A percentile compares a stretch with the other conserved stretches of the same genome.
Conservation (phyloP, 305 asterid genomes). For the Fraxinus greggii region DNA sequence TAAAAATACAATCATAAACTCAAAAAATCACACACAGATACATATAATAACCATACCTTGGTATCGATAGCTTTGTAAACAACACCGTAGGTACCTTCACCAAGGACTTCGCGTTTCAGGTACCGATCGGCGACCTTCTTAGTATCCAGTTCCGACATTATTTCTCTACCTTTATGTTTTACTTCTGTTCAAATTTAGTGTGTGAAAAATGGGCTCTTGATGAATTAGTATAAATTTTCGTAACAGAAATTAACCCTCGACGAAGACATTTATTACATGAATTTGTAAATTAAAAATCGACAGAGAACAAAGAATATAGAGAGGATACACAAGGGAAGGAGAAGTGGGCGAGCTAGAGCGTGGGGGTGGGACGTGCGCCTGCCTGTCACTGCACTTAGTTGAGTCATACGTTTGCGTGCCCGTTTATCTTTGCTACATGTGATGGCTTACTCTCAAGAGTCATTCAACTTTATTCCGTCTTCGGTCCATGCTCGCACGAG, state of each 20-base stretch:
- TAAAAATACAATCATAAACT: not conserved
- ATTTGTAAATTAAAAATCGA: not conserved
- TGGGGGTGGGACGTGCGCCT: not conserved
- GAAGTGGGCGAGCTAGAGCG: not conserved
- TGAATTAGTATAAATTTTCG: not conserved
- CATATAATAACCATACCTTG: constrained; percentile 40
- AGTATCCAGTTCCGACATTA: constrained; percentile 51
- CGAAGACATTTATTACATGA: not conserved
- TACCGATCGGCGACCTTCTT: constrained; percentile 89
- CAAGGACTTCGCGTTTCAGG: constrained; percentile 74
- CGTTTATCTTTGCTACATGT: no score
- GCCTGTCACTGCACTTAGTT: not conserved
- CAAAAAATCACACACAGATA: not conserved
- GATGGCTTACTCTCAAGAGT: no score
- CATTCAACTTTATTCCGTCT: no score
- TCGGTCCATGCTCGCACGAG: no score
- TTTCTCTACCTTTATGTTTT: not conserved
- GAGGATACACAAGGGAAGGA: not conserved
- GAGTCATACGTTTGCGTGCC: no score
- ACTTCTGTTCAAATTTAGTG: not conserved
- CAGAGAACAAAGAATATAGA: not conserved
- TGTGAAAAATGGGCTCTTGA: not conserved
- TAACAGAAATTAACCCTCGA: not conserved
- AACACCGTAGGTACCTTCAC: constrained; percentile 90
- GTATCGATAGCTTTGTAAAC: constrained; percentile 84